These are phyloP conservation scores for Naganishia randhawae DNA, from an alignment of 768 basidiomycete species.

Conservation along the genomic window DNA sequence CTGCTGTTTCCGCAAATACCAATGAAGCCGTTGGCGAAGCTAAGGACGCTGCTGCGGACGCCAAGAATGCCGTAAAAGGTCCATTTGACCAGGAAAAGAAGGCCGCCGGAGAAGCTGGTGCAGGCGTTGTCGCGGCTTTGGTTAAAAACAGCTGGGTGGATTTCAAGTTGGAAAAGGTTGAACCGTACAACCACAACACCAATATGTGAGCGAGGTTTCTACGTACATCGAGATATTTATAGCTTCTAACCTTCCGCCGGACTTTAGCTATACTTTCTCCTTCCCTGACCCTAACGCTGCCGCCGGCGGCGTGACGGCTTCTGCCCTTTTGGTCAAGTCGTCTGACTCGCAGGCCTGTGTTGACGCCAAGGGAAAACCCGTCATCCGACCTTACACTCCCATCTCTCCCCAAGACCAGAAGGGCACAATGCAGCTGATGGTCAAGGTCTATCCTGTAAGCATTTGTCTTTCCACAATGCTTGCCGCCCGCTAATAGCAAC, in stretches of 20 bases:
- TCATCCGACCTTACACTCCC: slow-evolving; percentile 86
- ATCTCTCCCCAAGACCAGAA: slow-evolving; percentile 70
- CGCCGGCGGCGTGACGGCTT: slow-evolving; percentile 44
- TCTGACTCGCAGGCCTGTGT: slow-evolving; percentile 64
- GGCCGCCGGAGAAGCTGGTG: slow-evolving; percentile 29
- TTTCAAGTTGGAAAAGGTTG: slow-evolving; percentile 70
- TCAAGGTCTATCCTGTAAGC: slow-evolving; percentile 64
- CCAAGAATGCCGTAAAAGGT: slow-evolving; percentile 64
- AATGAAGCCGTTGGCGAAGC: slow-evolving; percentile 20
- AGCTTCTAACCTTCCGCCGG: neutral
- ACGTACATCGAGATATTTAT: neutral
- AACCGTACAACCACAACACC: slow-evolving; percentile 93
- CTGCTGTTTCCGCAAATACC: slow-evolving; percentile 26
- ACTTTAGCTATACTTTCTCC: slow-evolving; percentile 33
- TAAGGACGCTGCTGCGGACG: slow-evolving; percentile 41
- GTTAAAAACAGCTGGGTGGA: slow-evolving; percentile 53
- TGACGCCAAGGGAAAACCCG: slow-evolving; percentile 77
- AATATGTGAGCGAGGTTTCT: slow-evolving; percentile 58
- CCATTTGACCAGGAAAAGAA: slow-evolving; percentile 30
- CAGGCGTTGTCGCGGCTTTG: slow-evolving; percentile 30
- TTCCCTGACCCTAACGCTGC: slow-evolving; percentile 37
- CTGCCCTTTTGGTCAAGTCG: slow-evolving; percentile 64
- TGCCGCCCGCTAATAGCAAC: neutral
- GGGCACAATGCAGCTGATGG: slow-evolving; percentile 72
- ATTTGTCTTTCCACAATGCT: neutral